Base-by-base conservation (phyloP, 1,284 basidiomycete genomes). In the Vanrija sp. region DNA sequence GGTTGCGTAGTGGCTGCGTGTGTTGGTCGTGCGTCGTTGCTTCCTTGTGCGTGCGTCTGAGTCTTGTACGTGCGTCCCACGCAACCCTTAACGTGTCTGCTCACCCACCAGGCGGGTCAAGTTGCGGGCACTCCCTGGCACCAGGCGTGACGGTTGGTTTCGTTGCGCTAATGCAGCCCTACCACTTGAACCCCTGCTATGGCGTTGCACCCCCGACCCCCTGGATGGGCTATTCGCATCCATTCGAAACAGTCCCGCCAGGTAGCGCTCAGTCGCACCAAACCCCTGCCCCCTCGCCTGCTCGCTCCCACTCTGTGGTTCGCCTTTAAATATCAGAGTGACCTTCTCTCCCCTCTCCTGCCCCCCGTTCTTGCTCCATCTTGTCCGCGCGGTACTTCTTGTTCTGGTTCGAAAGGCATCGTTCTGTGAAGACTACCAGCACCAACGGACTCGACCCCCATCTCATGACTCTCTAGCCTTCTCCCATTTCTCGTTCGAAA, bases 201-300 rank as follows among this genome's bases (percentile, higher is more conserved):
- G 10, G 46, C 38, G 39, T 51, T 44, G 42, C 16, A 23, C n/a
- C 14, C 43, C 42, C 42, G 29, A 38, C 51, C n/a, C 40, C n/a
- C 40, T 42, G 40, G 40, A 21, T 21, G 40, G 40, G 40, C 19
- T n/a, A 40, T 9, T 52, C 38, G 50, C 51, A 52, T 52, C 53
- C 50, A 52, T 52, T 51, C 59, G 58, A 60, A 60, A 60, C 58
- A 39, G 46, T 60, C 55, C 58, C 58, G 52, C 44, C 51, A 45
- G 38, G 47, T 43, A 51, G 43, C 47, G 43, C 40, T 44, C 44
- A 18, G 25, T 46, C 44, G 44, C 44, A 46, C 44, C 44, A 46
- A 26, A 18, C 34, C 34, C 34, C 34, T 34, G 12, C 14, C 34
- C 40, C 40, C 34, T 14, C 34, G 34, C 40, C 19, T 18, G 40